phyloP scores from a whole-genome alignment of 495 filamentous ascomycete genomes.

The Podospora pseudopauciseta region DNA sequence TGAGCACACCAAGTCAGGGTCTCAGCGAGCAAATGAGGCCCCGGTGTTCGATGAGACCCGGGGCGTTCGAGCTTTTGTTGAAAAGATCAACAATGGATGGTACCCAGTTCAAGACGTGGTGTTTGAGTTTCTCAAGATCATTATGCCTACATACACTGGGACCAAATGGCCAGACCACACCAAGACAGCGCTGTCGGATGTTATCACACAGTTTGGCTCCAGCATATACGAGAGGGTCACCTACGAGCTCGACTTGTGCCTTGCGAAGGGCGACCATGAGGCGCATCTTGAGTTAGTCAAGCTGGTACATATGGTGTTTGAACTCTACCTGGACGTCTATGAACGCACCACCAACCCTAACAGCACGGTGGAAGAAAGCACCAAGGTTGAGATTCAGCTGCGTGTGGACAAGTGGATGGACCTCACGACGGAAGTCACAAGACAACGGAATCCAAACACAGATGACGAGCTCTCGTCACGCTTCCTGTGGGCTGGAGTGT shows the following conservation, averaged over 20 bases:
- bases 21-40: slow-evolving; percentile 48
- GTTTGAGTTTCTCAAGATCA: slow-evolving; percentile 60
- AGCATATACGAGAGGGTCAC: slow-evolving; percentile 56
- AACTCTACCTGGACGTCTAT: slow-evolving; percentile 85
- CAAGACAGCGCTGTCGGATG: slow-evolving; percentile 65
- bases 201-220: slow-evolving; percentile 67
- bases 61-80: slow-evolving; percentile 55
- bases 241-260: slow-evolving; percentile 40
- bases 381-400: slow-evolving; percentile 59
- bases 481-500: slow-evolving; percentile 83
- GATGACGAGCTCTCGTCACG: slow-evolving; percentile 52
- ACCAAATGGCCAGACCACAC: slow-evolving; percentile 69
- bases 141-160: slow-evolving; percentile 59
- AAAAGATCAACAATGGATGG: slow-evolving; percentile 52
- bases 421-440: slow-evolving; percentile 61
- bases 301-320: slow-evolving; percentile 76
- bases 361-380: slow-evolving; percentile 60
- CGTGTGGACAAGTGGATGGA: slow-evolving; percentile 71
- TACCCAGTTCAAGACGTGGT: slow-evolving; percentile 59
- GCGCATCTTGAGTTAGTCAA: slow-evolving; percentile 37
- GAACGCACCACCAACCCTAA: slow-evolving; percentile 70
- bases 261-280: slow-evolving; percentile 18
- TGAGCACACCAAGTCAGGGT: slow-evolving; percentile 66
- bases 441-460: slow-evolving; percentile 32
- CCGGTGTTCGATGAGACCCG: slow-evolving; percentile 54